Percentiles rank a stretch among this genome's conserved stretches.
Conservation (phyloP, 371 early-diverging fungal genomes). For the Syncephalastrum contaminatum region DNA sequence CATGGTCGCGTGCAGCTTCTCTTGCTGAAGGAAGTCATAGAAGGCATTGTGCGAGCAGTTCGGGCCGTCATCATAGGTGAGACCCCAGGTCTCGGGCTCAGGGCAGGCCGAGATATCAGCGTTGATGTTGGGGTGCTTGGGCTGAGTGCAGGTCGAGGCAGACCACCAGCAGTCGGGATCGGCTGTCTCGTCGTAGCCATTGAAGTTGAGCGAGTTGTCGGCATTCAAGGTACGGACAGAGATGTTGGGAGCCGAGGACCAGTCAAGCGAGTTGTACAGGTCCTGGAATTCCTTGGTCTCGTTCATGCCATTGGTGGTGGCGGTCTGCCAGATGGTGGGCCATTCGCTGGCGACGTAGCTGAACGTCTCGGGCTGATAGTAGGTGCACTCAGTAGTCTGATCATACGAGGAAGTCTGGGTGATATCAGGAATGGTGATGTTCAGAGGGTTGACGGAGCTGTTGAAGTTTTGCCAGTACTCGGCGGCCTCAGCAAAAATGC, state of each 20-base stretch:
- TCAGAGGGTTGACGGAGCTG: conserved; percentile 27
- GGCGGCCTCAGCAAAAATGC: neutral
- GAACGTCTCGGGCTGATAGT: conserved; percentile 21
- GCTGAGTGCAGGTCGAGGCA: conserved; percentile 27
- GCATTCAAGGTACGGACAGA: conserved; percentile 22
- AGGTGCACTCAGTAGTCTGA: conserved; percentile 27
- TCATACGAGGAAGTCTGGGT: conserved; percentile 37
- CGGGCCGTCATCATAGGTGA: conserved; percentile 46
- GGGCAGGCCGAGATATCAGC: conserved; percentile 38
- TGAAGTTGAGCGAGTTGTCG: conserved; percentile 29
- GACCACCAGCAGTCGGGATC: conserved; percentile 52
- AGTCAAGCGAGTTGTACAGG: conserved; percentile 40
- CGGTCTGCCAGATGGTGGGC: conserved; percentile 37
- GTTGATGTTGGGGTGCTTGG: conserved; percentile 28
- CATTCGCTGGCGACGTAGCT: conserved; percentile 22
- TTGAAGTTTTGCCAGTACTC: conserved; percentile 19
- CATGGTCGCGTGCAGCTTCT: conserved; percentile 43
- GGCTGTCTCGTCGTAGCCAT: conserved; percentile 27
- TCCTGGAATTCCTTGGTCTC: conserved; percentile 32
- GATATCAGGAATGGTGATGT: conserved; percentile 31
- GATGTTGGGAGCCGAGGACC: conserved; percentile 35
- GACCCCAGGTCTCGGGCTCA: conserved; percentile 43
- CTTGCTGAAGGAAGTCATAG: conserved; percentile 35
- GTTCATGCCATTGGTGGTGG: conserved; percentile 43
- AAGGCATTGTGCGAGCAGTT: conserved; percentile 49